phyloP scores from a whole-genome alignment of 1,284 basidiomycete species.

The Golubevia sp. region DNA sequence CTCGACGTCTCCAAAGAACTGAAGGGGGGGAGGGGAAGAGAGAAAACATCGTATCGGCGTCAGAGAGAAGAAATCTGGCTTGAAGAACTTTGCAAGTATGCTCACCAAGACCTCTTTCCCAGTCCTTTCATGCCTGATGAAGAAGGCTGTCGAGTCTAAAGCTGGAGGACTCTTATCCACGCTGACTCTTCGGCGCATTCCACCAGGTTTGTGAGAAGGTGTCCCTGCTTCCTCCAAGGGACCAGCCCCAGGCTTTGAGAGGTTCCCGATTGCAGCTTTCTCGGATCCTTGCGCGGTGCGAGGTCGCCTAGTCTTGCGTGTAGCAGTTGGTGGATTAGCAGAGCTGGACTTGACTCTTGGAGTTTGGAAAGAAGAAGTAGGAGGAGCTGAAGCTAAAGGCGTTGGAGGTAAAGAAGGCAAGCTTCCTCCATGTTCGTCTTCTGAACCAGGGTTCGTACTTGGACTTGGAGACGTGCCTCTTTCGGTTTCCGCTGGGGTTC shows the following conservation, averaged over 20 bases:
- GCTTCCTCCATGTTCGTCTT: background rate
- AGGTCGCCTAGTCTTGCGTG: constrained; percentile 15
- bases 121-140: constrained; percentile 42
- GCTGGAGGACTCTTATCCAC: constrained; percentile 17
- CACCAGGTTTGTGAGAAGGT: background rate
- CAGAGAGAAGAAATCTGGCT: background rate
- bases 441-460: background rate
- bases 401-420: background rate
- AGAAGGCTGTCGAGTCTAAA: constrained; percentile 50
- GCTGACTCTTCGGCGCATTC: background rate
- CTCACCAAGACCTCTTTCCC: constrained; percentile 40
- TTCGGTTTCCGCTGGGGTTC: background rate
- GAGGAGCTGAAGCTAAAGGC: background rate
- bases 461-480: background rate
- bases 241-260: constrained; percentile 3
- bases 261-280: constrained; percentile 23
- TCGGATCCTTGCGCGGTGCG: constrained; percentile 40
- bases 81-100: background rate
- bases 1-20: constrained; percentile 56
- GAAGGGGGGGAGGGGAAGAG: background rate
- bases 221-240: background rate
- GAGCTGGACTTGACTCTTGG: background rate
- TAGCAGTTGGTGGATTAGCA: background rate
- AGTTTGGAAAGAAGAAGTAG: background rate
- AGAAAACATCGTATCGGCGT: background rate